These are phyloP conservation scores for Teunomyces lycoperdinae DNA, from an alignment of 805 yeast genomes.

Conservation along the genomic window DNA sequence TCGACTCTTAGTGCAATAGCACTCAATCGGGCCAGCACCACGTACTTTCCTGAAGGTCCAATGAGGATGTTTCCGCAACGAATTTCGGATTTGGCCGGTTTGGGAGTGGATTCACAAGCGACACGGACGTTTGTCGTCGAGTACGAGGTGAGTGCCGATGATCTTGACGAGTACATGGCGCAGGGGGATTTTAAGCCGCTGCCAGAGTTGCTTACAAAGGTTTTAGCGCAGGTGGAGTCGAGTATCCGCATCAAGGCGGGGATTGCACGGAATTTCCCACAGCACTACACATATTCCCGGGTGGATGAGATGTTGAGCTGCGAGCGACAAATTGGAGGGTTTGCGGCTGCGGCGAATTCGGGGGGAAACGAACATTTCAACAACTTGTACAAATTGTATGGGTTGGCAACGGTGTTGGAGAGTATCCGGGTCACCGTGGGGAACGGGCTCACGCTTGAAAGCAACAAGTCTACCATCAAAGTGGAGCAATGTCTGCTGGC, in stretches of 20 bases:
- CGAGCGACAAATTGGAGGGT: constrained; percentile 12
- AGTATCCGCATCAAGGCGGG: constrained; percentile 22
- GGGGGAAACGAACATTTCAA: constrained; percentile 16
- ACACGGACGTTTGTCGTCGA: constrained; percentile 46
- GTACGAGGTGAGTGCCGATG: constrained; percentile 19
- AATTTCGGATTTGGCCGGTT: constrained; percentile 49
- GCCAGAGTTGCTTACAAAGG: background rate
- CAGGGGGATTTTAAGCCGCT: constrained; percentile 7
- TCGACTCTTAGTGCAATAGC: constrained; percentile 54
- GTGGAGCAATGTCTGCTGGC: constrained; percentile 5
- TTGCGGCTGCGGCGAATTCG: background rate
- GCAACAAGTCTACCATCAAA: constrained; percentile 13
- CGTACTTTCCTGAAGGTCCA: constrained; percentile 67
- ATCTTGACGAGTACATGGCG: constrained; percentile 17
- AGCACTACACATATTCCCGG: constrained; percentile 54
- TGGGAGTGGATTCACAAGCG: constrained; percentile 40
- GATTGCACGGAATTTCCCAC: constrained; percentile 29
- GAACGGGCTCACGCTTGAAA: constrained; percentile 17
- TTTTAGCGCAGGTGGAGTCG: constrained; percentile 12
- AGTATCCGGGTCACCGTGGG: constrained; percentile 22
- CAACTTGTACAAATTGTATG: constrained; percentile 26
- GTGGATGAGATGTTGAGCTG: constrained; percentile 53
- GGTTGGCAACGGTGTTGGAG: constrained; percentile 24
- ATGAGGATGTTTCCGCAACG: constrained; percentile 68
- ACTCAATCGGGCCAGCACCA: constrained; percentile 57